Base-by-base conservation (phyloP, 1,139 yeast species). In the Cylindricascospora bacillispora region DNA sequence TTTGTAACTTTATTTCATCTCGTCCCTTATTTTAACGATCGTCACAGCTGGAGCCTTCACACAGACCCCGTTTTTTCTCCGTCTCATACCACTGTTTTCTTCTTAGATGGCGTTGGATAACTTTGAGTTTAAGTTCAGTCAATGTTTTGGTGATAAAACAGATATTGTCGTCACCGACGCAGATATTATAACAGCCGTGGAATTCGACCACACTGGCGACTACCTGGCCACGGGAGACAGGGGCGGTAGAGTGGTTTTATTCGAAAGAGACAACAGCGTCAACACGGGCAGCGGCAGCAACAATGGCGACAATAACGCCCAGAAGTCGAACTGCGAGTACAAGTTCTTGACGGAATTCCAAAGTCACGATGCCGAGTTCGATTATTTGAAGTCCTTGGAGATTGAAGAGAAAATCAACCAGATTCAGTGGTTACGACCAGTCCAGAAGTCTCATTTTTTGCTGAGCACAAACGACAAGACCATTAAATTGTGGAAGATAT, bases 361-460 rank as follows among this genome's bases (percentile, higher is more conserved):
- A 62, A 74, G 89, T 52, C 99, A 92, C 59, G 99, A 92, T 56
- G 95, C 98, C 6, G 98, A 92, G 58, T 92, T 92, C 52, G 99
- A 89, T 60, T 92, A 92, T 59, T 66, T 92, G 45, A 92, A 92
- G 60, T 80, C 94, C 21, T 66, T 92, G 44, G 98, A 92, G 59
- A 92, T 92, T 50, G 98, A 92, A 60, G 99, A 92, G 59, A 89
- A 89, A 57, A 92, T 92, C 56, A 92, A 92, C 62, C 89, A 89
- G 60, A 86, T 92, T 55, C 85, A 85, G 60, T 92, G 99, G 99
- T 71, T 93, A 52, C 75, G 72, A 48, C 74, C 93, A 40, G 78
- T 79, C 35, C 86, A 83, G 57, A 76, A 80, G 54, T 81, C 95
- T 10, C 89, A 86, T 49, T 83, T 81, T 52, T 63, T 92, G 45